Evolutionary conservation across 148 eudicot genomes (phyloP), one percentile per base, ranked within the genome.

Genomic region (Gaultheria prostrata): DNA sequence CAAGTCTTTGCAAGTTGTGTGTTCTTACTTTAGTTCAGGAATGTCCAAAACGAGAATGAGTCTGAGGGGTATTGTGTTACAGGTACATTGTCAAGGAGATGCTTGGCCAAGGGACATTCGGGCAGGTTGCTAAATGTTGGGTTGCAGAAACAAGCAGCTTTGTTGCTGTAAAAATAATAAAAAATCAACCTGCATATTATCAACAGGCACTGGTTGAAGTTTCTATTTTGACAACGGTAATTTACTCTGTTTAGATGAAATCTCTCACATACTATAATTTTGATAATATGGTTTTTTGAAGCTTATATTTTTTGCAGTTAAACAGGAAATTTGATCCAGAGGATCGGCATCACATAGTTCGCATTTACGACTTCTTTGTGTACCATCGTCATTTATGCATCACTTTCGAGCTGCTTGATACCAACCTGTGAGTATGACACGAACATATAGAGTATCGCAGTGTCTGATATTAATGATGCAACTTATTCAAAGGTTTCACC

Each of bases 91-190:
- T 97, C 61, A 97, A 94, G 87, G 99, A 97, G 82, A 89, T 97
- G 67, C 98, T 97, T 88, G 99, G 99, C 45, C 99, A 94, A 69
- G 99, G 99, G 82, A 97, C 99, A 73, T 97, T 97, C 91, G 99
- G 99, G 78, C 99, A 94, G 92, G 99, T 97, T 80, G 99, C 98
- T n/a, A 97, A 94, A 90, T 97, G 99, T 80, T 97, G 91, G 99
- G 93, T 91, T 85, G 85, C 94, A 48, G 98, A 97, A 83, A 90
- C 92, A 78, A 92, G 88, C 80, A 90, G 92, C 86, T 97, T 91
- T 87, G 90, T 94, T 79, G 98, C 99, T 77, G 92, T 97, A 49
- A 97, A 97, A 87, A 89, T 97, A 83, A 97, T 97, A 9, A 97
- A 97, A 86, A 97, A 97, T 84, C 95, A 93, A 90, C 95, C 99